Evolutionary conservation across 805 yeast genomes (phyloP).

Genomic region (Saccharomycopsis sp.): DNA sequence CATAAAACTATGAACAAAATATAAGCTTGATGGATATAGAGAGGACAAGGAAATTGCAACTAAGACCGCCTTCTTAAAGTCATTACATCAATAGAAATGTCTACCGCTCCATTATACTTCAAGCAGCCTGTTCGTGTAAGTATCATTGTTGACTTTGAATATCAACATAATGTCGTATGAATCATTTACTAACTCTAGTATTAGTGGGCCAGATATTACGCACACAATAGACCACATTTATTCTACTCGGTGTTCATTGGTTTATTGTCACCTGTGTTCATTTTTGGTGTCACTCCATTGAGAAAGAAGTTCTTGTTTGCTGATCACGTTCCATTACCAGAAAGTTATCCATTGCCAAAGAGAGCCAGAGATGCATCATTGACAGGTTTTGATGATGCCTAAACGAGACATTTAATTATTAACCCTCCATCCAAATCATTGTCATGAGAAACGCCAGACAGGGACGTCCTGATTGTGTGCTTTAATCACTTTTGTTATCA

Average conservation of each 20-base stretch:
- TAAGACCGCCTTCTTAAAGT: not conserved
- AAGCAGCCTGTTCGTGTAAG: conserved; percentile 60
- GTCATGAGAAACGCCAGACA: not conserved
- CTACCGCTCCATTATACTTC: conserved; percentile 51
- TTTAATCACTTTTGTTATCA: not conserved
- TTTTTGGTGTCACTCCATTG: conserved; percentile 53
- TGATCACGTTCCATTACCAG: conserved; percentile 62
- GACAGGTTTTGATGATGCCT: conserved; percentile 20
- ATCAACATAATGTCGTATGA: too few relatives aligned
- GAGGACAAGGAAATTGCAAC: not conserved
- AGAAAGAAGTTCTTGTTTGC: conserved; percentile 62
- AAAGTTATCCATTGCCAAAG: conserved; percentile 31
- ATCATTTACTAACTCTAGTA: not conserved
- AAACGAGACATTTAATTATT: not conserved
- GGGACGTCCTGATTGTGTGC: not conserved
- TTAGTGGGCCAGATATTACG: conserved; percentile 68
- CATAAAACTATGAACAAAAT: not conserved
- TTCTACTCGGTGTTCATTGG: conserved; percentile 62
- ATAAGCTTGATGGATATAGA: not conserved
- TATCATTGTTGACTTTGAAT: too few relatives aligned
- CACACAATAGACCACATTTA: conserved; percentile 70
- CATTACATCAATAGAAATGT: conserved; percentile 27
- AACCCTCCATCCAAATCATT: not conserved
- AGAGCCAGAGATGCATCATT: conserved; percentile 17
- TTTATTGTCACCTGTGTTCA: conserved; percentile 57